Conservation (phyloP, 2,329 filamentous ascomycete genomes). For the Alternaria angustiovoidea region DNA sequence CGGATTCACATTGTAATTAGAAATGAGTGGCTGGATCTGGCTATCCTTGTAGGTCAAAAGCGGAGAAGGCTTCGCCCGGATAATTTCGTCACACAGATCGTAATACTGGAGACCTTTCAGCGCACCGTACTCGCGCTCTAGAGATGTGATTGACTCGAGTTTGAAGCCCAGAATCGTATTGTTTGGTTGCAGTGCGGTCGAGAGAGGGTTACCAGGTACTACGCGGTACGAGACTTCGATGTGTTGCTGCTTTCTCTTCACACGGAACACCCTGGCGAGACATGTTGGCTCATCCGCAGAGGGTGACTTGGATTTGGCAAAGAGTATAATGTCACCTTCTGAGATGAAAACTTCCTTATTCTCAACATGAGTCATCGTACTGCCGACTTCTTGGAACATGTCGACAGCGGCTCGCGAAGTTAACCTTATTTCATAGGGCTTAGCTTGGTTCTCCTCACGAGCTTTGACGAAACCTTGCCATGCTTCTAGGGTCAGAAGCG, state of each 20-base stretch:
- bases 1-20: conserved; percentile 83
- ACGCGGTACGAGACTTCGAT: conserved; percentile 88
- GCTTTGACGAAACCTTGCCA: conserved; percentile 94
- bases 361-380: conserved; percentile 74
- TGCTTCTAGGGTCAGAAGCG: conserved; percentile 87
- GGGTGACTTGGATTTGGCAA: conserved; percentile 78
- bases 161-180: conserved; percentile 77
- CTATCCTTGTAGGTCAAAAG: conserved; percentile 82
- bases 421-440: conserved; percentile 86
- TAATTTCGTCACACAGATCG: conserved; percentile 91
- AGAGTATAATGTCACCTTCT: conserved; percentile 87
- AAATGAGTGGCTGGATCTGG: conserved; percentile 72
- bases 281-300: conserved; percentile 78
- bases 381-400: conserved; percentile 90
- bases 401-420: conserved; percentile 89
- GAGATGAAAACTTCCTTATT: conserved; percentile 75
- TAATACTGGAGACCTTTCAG: conserved; percentile 93
- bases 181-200: conserved; percentile 73
- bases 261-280: conserved; percentile 81
- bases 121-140: conserved; percentile 94
- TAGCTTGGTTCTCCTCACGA: conserved; percentile 83
- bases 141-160: conserved; percentile 90
- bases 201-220: conserved; percentile 70
- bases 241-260: conserved; percentile 79
- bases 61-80: conserved; percentile 87